Conservation (phyloP, 306 rosid species). For the Macrotyloma uniflorum region DNA sequence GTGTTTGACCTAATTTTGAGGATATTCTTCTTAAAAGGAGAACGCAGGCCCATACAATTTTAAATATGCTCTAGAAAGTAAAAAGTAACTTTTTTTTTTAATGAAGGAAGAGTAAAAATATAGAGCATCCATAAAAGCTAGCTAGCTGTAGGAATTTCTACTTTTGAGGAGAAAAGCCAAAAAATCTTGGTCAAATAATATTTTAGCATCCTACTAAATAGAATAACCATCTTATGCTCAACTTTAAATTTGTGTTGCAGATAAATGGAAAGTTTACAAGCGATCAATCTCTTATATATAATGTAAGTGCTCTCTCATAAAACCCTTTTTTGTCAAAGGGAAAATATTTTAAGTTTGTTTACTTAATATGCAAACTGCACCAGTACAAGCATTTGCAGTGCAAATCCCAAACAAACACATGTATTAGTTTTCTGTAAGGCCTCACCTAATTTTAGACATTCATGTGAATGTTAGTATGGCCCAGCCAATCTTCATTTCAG, state of each 20-base stretch:
- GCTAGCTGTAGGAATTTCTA: not conserved
- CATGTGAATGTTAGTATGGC: constrained; percentile 20
- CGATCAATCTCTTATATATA: constrained; percentile 78
- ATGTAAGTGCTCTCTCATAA: constrained; percentile 54
- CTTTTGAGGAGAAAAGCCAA: not conserved
- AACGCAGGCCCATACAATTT: not conserved
- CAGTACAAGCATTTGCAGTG: constrained; percentile 22
- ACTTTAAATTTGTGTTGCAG: constrained; percentile 53
- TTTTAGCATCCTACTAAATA: not conserved
- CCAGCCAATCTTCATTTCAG: not conserved
- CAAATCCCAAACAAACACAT: constrained; percentile 16
- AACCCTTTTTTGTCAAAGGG: constrained; percentile 15
- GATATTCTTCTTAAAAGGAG: not conserved
- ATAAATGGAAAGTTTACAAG: constrained; percentile 83
- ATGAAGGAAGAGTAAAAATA: not conserved
- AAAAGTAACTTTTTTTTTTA: not conserved
- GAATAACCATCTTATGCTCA: constrained; percentile 28
- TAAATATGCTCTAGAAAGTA: not conserved
- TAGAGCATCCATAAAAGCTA: not conserved
- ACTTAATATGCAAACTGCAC: constrained; percentile 17
- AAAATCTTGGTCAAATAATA: not conserved
- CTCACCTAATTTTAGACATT: constrained; percentile 3
- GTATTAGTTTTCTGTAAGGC: not conserved
- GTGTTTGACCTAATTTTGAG: not conserved
- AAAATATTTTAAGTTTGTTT: not conserved